A percentile compares a stretch with the other conserved stretches of the same genome.
phyloP scores from a whole-genome alignment of 2,329 filamentous ascomycete species.

The Fusarium begoniae region DNA sequence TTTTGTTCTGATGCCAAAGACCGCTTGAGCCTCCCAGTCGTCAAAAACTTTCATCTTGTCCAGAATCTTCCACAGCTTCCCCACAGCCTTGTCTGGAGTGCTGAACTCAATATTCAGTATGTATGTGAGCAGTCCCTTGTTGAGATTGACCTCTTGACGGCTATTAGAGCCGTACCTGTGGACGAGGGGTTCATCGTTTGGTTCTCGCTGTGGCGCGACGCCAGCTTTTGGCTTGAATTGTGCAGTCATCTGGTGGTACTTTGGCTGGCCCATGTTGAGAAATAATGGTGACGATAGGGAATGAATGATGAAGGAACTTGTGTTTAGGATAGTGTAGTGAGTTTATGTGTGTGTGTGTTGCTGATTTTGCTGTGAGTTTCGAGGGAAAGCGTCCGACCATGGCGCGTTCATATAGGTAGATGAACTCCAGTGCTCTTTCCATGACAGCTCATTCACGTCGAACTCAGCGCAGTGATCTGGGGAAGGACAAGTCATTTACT shows the following conservation, averaged over 20 bases:
- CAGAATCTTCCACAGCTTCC: accelerated
- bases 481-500: background rate
- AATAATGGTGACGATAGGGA: background rate
- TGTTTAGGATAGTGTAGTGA: background rate
- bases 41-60: background rate
- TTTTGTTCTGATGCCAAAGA: background rate
- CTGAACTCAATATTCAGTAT: background rate
- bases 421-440: background rate
- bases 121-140: background rate
- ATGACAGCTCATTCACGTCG: accelerated
- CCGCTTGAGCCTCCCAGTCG: background rate
- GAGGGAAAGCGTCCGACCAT: accelerated
- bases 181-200: background rate
- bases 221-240: background rate
- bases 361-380: no score
- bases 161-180: background rate
- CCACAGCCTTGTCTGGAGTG: accelerated
- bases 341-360: background rate
- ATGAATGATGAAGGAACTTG: accelerated
- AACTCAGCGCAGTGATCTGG: background rate
- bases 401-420: background rate
- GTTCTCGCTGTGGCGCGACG: background rate
- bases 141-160: background rate
- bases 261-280: background rate
- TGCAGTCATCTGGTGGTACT: background rate